Conservation (phyloP, 257 asterid species). For the Nyctanthes arbortristis region DNA sequence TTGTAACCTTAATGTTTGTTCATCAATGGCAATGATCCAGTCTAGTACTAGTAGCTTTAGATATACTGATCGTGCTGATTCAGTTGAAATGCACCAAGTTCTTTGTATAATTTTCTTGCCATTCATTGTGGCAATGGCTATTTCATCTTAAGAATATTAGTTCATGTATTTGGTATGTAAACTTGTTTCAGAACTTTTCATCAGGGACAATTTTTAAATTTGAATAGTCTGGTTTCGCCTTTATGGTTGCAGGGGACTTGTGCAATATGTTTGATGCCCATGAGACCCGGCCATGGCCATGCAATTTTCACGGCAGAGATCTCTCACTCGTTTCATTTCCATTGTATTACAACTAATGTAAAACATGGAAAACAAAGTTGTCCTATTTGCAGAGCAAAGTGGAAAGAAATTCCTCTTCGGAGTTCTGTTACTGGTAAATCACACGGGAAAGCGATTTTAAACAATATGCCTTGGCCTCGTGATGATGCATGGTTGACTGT, state of each 20-base stretch:
- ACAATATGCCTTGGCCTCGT: slow-evolving; percentile 41
- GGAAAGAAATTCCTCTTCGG: slow-evolving; percentile 88
- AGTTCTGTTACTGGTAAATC: slow-evolving; percentile 38
- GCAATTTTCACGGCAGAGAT: slow-evolving; percentile 97
- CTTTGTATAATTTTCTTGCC: background rate
- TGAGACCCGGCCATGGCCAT: slow-evolving; percentile 81
- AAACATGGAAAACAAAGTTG: slow-evolving; percentile 81
- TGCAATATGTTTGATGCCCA: slow-evolving; percentile 71
- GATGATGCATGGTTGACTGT: slow-evolving; percentile 41
- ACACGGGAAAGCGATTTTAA: slow-evolving; percentile 37
- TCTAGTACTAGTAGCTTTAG: background rate
- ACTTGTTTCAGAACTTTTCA: background rate
- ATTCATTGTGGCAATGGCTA: background rate
- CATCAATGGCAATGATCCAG: background rate
- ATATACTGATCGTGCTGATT: slow-evolving; percentile 3
- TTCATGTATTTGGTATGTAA: background rate
- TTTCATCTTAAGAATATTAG: background rate
- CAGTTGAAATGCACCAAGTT: background rate
- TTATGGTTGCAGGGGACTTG: slow-evolving; percentile 59
- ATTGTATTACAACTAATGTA: slow-evolving; percentile 79
- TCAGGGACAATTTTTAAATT: background rate
- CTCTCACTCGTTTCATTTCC: slow-evolving; percentile 89
- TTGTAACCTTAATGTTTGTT: too few species aligned
- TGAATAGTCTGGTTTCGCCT: slow-evolving; percentile 8
- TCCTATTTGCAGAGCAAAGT: slow-evolving; percentile 85